Evolutionary conservation across 768 basidiomycete genomes (phyloP).

Genomic region (Pleurotus tuoliensis): DNA sequence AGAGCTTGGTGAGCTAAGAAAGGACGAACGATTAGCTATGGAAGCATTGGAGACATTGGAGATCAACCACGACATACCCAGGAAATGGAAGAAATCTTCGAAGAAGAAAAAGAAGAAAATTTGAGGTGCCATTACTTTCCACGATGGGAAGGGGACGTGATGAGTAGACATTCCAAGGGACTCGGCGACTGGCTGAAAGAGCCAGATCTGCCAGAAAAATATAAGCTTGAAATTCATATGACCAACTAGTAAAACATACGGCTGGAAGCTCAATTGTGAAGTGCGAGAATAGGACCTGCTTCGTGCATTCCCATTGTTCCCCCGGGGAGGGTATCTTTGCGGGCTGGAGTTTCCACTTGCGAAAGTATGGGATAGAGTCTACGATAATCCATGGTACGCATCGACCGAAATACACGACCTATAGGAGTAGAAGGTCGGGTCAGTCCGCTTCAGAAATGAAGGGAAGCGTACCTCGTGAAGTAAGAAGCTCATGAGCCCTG

Average conservation of each 20-base stretch:
- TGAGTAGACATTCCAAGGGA: slow-evolving; percentile 86
- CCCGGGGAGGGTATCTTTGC: slow-evolving; percentile 71
- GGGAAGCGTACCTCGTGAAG: slow-evolving; percentile 78
- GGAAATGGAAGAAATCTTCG: slow-evolving; percentile 94
- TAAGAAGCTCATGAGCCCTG: slow-evolving; percentile 88
- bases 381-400: slow-evolving; percentile 94
- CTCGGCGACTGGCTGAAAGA: slow-evolving; percentile 90
- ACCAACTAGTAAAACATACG: slow-evolving; percentile 40
- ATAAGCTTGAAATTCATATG: neutral
- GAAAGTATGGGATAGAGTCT: slow-evolving; percentile 92
- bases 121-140: slow-evolving; percentile 68
- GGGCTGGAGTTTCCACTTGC: slow-evolving; percentile 90
- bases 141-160: slow-evolving; percentile 86
- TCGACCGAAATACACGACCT: slow-evolving; percentile 97
- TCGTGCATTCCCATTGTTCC: slow-evolving; percentile 96
- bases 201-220: slow-evolving; percentile 58
- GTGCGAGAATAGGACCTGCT: slow-evolving; percentile 89
- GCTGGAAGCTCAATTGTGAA: slow-evolving; percentile 93
- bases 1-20: slow-evolving; percentile 79
- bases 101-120: slow-evolving; percentile 89
- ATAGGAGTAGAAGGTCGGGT: neutral
- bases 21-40: neutral
- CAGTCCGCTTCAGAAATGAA: neutral
- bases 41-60: slow-evolving; percentile 1
- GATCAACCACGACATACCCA: slow-evolving; percentile 39